phyloP scores from a whole-genome alignment of 129 eudicot species.

The carrot (Daucus carota) region DH1_v3.0 NC_030384.2:26508501-26509000 shows the following conservation, averaged over 20 bases:
- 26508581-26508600: not conserved
- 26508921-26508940: not conserved
- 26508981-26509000: slow-evolving; percentile 47
- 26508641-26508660: slow-evolving; percentile 59
- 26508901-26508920: not conserved
- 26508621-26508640: too few relatives aligned
- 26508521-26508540: too few relatives aligned
- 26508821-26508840: slow-evolving; percentile 97
- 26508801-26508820: slow-evolving; percentile 67
- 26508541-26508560: not conserved
- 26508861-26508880: slow-evolving; percentile 93
- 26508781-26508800: not conserved
- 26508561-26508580: not conserved
- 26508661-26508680: slow-evolving; percentile 88
- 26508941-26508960: not conserved
- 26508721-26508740: slow-evolving; percentile 95
- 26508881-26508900: slow-evolving; percentile 76
- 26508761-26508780: not conserved
- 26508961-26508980: not conserved
- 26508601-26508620: not conserved
- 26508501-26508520: too few relatives aligned
- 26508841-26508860: slow-evolving; percentile 93
- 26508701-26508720: slow-evolving; percentile 94
- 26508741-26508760: slow-evolving; percentile 33
- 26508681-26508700: slow-evolving; percentile 95